Evolutionary conservation across 345 rosid species (phyloP).

Genomic region (Barbarea vulgaris): DNA sequence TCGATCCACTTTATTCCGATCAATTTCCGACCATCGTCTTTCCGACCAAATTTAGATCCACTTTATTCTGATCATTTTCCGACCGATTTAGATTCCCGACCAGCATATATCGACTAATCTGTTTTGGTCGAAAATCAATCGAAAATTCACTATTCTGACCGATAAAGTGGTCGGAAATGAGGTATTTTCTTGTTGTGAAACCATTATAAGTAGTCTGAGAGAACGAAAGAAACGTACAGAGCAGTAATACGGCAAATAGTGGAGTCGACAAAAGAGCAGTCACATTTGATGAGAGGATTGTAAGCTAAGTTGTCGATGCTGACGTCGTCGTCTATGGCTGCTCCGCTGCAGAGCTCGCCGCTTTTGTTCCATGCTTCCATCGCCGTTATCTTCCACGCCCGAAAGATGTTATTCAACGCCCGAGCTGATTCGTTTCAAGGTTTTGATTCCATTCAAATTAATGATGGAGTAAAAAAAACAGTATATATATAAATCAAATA

Average conservation of each 20-base stretch:
- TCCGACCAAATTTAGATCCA: no score
- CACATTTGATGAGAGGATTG: constrained; percentile 63
- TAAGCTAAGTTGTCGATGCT: neutral
- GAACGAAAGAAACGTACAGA: constrained; percentile 25
- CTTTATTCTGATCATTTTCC: no score
- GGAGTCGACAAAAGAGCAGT: constrained; percentile 41
- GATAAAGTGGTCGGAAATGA: no score
- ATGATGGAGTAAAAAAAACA: neutral
- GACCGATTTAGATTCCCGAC: no score
- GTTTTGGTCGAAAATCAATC: no score
- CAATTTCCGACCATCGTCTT: no score
- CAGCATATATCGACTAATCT: no score
- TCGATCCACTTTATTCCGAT: no score
- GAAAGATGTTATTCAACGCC: constrained; percentile 33
- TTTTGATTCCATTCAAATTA: neutral
- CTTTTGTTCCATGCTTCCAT: constrained; percentile 50
- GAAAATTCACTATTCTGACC: no score
- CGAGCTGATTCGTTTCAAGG: constrained; percentile 7
- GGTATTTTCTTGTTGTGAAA: no score
- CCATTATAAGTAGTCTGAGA: no score
- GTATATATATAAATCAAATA: no score
- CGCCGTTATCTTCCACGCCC: constrained; percentile 20
- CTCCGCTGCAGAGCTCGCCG: constrained; percentile 61
- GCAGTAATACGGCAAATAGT: constrained; percentile 42
- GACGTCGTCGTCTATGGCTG: constrained; percentile 37